Percentiles rank a stretch among this genome's conserved stretches.
These are phyloP conservation scores for Mycena metata DNA, from an alignment of 768 basidiomycete genomes.

Conservation along the genomic window DNA sequence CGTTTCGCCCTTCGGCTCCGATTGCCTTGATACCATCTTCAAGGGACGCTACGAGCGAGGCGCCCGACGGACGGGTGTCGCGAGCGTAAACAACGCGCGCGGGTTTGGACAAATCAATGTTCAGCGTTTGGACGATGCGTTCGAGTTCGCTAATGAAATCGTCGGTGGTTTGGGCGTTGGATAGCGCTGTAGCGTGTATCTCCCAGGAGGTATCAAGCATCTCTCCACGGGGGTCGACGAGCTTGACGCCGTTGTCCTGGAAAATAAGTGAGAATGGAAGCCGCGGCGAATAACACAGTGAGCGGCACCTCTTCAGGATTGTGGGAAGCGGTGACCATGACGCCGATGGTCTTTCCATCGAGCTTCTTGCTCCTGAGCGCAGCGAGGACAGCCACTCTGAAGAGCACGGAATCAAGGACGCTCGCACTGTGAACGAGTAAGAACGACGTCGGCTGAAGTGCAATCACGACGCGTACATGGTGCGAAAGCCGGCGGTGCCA, in stretches of 20 bases:
- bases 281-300: constrained; percentile 3
- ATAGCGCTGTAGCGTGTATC: constrained; percentile 83
- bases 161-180: constrained; percentile 83
- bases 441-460: constrained; percentile 31
- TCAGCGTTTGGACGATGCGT: constrained; percentile 68
- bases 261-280: constrained; percentile 27
- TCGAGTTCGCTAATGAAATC: constrained; percentile 79
- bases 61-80: constrained; percentile 93
- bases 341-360: constrained; percentile 93
- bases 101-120: constrained; percentile 85
- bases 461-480: constrained; percentile 67
- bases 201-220: constrained; percentile 98
- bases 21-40: constrained; percentile 87
- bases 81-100: constrained; percentile 90
- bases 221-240: constrained; percentile 97
- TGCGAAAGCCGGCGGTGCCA: constrained; percentile 96
- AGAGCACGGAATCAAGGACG: constrained; percentile 90
- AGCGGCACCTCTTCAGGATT: constrained; percentile 92
- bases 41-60: constrained; percentile 79
- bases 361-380: constrained; percentile 91
- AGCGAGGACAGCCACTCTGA: constrained; percentile 92
- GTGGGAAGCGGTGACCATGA: constrained; percentile 99
- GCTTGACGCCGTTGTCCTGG: constrained; percentile 98
- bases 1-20: constrained; percentile 75
- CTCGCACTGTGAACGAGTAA: constrained; percentile 62